These are phyloP conservation scores for Ganoderma lucidum DNA, from an alignment of 1,284 basidiomycete species.

Conservation along the genomic window DNA sequence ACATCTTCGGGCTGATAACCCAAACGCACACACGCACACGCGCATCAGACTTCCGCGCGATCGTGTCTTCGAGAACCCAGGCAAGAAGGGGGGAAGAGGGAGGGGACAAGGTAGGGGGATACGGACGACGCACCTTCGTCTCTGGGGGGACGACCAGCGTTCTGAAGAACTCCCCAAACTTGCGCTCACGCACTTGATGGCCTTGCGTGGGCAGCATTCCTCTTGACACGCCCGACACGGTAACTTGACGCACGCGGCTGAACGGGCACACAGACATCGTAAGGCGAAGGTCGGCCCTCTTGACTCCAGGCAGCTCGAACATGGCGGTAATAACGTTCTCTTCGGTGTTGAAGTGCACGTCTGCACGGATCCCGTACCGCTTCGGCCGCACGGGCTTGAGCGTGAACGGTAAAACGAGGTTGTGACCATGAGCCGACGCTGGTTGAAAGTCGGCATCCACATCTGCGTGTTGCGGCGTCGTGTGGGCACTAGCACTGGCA, in stretches of 20 bases:
- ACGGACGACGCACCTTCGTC: constrained; percentile 54
- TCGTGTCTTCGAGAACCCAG: background rate
- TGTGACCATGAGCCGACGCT: background rate
- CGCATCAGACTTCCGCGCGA: background rate
- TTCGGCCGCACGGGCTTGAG: constrained; percentile 15
- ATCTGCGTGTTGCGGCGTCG: constrained; percentile 22
- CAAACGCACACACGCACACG: background rate
- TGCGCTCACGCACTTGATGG: constrained; percentile 54
- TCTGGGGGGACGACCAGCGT: constrained; percentile 63
- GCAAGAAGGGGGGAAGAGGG: background rate
- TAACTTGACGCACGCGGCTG: constrained; percentile 64
- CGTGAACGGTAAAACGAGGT: constrained; percentile 5
- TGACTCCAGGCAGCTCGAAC: constrained; percentile 72
- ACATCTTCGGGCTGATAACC: constrained; percentile 37
- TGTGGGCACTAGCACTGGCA: background rate
- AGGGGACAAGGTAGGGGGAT: no score
- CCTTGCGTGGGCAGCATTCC: constrained; percentile 46
- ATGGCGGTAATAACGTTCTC: constrained; percentile 58
- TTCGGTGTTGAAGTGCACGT: constrained; percentile 55
- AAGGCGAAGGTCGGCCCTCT: constrained; percentile 58
- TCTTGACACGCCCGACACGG: constrained; percentile 52
- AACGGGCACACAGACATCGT: constrained; percentile 60
- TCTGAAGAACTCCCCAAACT: constrained; percentile 59
- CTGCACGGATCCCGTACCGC: constrained; percentile 54
- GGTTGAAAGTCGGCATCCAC: background rate